Percentiles rank a stretch among this genome's conserved stretches.
These are phyloP conservation scores for Entomortierella beljakovae DNA, from an alignment of 192 early-diverging fungal genomes.

Conservation along the genomic window DNA sequence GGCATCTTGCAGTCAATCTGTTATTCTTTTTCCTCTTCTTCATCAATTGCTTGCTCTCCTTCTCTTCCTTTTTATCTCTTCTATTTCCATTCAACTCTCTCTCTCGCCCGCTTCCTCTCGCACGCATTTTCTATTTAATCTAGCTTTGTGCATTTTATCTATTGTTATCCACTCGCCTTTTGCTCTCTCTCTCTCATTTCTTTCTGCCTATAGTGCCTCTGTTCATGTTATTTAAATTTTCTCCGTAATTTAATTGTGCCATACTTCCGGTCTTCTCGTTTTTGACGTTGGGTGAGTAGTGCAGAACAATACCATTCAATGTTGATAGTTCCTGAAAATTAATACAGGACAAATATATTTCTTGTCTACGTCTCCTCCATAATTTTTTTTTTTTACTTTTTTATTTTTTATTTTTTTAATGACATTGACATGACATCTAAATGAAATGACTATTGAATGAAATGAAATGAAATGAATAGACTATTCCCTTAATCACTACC, in stretches of 20 bases:
- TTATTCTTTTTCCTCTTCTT: neutral
- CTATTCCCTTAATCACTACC: no score
- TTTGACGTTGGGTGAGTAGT: neutral
- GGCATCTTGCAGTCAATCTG: neutral
- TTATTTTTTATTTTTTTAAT: neutral
- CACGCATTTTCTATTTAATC: neutral
- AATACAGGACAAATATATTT: no score
- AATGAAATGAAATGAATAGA: neutral
- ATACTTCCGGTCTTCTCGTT: no score
- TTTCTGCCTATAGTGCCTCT: neutral
- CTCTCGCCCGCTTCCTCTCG: neutral
- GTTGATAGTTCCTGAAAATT: neutral
- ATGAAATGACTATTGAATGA: neutral
- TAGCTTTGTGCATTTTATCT: neutral
- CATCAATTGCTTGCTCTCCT: neutral
- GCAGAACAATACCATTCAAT: neutral
- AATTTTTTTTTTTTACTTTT: constrained; percentile 1
- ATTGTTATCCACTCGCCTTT: neutral
- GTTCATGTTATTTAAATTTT: neutral
- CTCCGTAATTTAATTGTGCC: neutral
- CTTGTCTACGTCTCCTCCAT: neutral
- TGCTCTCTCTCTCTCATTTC: neutral
- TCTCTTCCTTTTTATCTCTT: neutral
- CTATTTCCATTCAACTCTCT: neutral
- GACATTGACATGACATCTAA: constrained; percentile 1